A percentile compares a stretch with the other conserved stretches of the same genome.
These are phyloP conservation scores for Neopestalotiopsis rosae DNA, from an alignment of 2,329 filamentous ascomycete genomes.

Conservation along the genomic window DNA sequence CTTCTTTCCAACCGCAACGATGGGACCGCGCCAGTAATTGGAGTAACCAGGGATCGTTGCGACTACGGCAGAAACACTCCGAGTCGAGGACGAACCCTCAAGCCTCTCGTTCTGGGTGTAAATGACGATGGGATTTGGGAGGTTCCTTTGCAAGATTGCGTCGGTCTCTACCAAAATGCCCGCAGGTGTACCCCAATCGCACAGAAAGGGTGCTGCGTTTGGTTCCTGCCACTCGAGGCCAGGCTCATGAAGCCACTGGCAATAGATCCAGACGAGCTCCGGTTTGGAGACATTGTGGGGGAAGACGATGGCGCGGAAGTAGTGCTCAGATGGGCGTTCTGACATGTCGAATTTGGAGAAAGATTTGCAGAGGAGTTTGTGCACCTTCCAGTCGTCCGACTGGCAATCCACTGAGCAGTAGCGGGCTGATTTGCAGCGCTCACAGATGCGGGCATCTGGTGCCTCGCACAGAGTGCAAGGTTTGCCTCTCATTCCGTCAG, in stretches of 20 bases:
- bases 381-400: constrained; percentile 20
- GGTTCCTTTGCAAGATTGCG: background rate
- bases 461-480: constrained; percentile 13
- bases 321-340: constrained; percentile 18
- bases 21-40: constrained; percentile 22
- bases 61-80: background rate
- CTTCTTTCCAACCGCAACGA: constrained; percentile 13
- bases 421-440: constrained; percentile 16
- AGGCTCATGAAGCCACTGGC: no score
- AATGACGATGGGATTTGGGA: constrained; percentile 17
- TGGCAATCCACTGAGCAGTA: constrained; percentile 25
- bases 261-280: constrained; percentile 18
- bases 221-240: no score
- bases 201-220: no score
- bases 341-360: constrained; percentile 18
- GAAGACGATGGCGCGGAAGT: constrained; percentile 21
- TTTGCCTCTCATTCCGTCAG: background rate
- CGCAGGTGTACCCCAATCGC: background rate
- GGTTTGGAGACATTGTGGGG: constrained; percentile 14
- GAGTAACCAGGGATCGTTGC: background rate
- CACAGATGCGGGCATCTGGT: constrained; percentile 12
- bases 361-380: constrained; percentile 22
- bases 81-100: background rate
- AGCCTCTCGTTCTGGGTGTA: no score
- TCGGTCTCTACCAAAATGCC: background rate